Evolutionary conservation across 345 rosid species (phyloP), one percentile per base, ranked within the genome.

Genomic region (Capsella bursapastoris): DNA sequence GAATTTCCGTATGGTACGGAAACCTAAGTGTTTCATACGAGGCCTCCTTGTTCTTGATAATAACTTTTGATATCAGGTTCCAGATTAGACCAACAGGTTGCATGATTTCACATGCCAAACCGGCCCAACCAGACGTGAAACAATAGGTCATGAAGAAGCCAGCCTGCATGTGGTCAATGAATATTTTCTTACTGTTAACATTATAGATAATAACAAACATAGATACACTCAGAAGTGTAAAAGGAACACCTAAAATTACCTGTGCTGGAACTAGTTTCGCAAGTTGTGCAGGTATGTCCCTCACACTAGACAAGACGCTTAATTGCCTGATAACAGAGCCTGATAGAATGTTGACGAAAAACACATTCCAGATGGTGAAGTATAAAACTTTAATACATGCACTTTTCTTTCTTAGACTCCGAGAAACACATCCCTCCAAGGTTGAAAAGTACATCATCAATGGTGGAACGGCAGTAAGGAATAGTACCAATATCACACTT

Each of bases 321-420:
- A 89, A 31, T 61, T 80, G 86, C 52, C 71, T 75, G 40, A 95
- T 89, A 61, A 92, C 72, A 25, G 97, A 86, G 16, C 97, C 97
- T 4, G 99, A 86, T 45, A 95, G 78, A 63, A 90, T 85, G 70
- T 92, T 95, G 68, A 89, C 81, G 31, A 95, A 92, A 87, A 92
- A 95, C 62, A 95, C 93, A 66, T 95, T 95, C 99, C 92, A 95
- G 74, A 95, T 92, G 38, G 86, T 90, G 89, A 95, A 95, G 85
- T 83, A 83, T 72, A 89, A 72, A 41, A 92, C 81, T 81, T 92
- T 95, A 77, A 83, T 70, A 77, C 93, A 85, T 66, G 98, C 93
- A 72, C 97, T 92, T 78, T 38, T 86, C 81, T 95, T 95, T 82
- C 99, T 86, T 74, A 73, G 76, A 70, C 98, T 83, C 47, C 89